phyloP scores from a whole-genome alignment of 164 flowering plant species.

The Kalanchoe fedtschenkoi region DNA sequence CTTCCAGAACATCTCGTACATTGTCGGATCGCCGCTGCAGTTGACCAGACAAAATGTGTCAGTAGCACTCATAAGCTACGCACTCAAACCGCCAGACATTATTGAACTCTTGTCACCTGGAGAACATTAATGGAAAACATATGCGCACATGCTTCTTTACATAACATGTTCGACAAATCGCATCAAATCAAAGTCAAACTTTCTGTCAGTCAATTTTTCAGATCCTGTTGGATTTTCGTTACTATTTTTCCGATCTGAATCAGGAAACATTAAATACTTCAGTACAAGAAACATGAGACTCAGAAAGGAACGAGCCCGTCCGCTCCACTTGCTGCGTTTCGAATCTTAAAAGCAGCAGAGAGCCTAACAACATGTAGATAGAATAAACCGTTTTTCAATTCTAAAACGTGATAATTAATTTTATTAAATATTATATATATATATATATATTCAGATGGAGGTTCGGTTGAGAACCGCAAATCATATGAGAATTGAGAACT shows the following conservation, averaged over 20 bases:
- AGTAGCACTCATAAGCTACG: background rate
- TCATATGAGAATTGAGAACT: no score
- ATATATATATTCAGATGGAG: no score
- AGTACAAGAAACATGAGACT: no score
- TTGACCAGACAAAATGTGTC: slow-evolving; percentile 4
- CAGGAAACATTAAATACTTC: no score
- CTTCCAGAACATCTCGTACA: slow-evolving; percentile 28
- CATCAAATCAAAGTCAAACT: background rate
- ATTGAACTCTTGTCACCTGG: background rate
- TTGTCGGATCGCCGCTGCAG: slow-evolving; percentile 36
- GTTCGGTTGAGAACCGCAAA: no score
- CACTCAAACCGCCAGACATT: background rate
- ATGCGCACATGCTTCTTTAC: background rate
- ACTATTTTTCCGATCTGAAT: background rate
- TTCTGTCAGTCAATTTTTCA: background rate
- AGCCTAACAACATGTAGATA: background rate
- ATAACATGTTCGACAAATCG: background rate
- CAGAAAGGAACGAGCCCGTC: background rate
- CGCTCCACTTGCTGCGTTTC: background rate
- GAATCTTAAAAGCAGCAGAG: background rate
- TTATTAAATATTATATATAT: no score
- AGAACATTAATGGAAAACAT: slow-evolving; percentile 5
- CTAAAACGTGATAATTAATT: no score
- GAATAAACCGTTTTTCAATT: no score
- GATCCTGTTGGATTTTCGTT: no score